A percentile compares a stretch with the other conserved stretches of the same genome.
Conservation (phyloP, 352 stramenopile genomes). For the Pythium volutum region DNA sequence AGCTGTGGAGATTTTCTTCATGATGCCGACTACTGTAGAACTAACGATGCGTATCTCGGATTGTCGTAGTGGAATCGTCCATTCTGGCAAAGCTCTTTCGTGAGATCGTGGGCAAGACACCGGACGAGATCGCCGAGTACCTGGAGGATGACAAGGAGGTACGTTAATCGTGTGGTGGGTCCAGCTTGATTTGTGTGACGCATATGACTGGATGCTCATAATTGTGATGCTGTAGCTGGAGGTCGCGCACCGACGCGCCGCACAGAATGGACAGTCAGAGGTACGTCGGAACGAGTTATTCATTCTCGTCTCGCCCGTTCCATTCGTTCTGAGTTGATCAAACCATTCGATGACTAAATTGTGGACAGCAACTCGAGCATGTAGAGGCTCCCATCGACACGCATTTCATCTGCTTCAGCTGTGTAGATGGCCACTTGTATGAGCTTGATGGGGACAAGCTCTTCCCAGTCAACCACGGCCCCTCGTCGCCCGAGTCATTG, state of each 20-base stretch:
- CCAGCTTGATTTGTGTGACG: not conserved
- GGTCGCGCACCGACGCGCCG: constrained; percentile 87
- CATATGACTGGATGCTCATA: not conserved
- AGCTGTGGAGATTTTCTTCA: constrained; percentile 5
- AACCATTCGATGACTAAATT: not conserved
- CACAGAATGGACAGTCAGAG: constrained; percentile 87
- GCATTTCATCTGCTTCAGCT: constrained; percentile 96
- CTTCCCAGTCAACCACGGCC: constrained; percentile 70
- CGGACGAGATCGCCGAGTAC: constrained; percentile 80
- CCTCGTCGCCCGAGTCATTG: constrained; percentile 79
- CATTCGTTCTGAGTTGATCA: not conserved
- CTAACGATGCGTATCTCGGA: not conserved
- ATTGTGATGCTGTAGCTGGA: constrained; percentile 64
- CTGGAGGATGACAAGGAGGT: constrained; percentile 90
- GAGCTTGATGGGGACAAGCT: constrained; percentile 94
- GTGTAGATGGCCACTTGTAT: constrained; percentile 91
- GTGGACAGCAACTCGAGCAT: constrained; percentile 78
- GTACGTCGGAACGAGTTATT: constrained; percentile 20
- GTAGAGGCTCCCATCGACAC: constrained; percentile 93
- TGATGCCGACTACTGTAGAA: not conserved
- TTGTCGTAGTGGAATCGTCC: constrained; percentile 20
- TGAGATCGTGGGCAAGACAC: constrained; percentile 69
- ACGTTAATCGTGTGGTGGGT: not conserved
- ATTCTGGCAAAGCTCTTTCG: constrained; percentile 85
- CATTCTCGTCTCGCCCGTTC: too few species aligned